A percentile compares a stretch with the other conserved stretches of the same genome.
Conservation (phyloP, 1,284 basidiomycete genomes). For the Austropuccinia psidii region DNA sequence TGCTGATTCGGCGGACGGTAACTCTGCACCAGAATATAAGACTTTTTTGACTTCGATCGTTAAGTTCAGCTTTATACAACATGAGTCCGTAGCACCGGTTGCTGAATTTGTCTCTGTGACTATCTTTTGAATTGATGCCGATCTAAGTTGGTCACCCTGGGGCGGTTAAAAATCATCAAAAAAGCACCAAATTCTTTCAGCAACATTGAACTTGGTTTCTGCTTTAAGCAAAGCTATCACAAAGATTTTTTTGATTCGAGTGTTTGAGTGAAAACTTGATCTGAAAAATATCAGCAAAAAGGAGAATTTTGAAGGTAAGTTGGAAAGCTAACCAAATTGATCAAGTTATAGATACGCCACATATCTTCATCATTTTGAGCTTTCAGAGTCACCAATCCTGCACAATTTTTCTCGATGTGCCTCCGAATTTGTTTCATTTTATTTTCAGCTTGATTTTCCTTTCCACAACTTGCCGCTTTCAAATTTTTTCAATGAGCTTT, state of each 20-base stretch:
- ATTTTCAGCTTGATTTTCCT: too few relatives aligned
- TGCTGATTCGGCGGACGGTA: too few relatives aligned
- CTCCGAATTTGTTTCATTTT: constrained; percentile 22
- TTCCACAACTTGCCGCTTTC: too few relatives aligned
- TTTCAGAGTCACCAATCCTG: constrained; percentile 22
- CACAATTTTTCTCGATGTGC: constrained; percentile 26
- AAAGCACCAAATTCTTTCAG: too few relatives aligned
- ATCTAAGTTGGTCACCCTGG: constrained; percentile 31
- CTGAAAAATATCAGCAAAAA: too few relatives aligned
- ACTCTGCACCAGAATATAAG: constrained; percentile 22
- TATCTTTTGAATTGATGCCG: constrained; percentile 15
- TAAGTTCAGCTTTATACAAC: constrained; percentile 16
- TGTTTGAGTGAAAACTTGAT: too few relatives aligned
- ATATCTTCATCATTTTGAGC: constrained; percentile 31
- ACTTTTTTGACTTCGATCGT: constrained; percentile 35
- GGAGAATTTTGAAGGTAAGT: too few relatives aligned
- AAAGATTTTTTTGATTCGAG: too few relatives aligned
- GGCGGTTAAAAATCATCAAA: too few relatives aligned
- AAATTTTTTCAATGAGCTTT: too few relatives aligned
- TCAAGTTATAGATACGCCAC: constrained; percentile 33
- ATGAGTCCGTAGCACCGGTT: constrained; percentile 27
- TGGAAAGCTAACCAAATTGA: constrained; percentile 25
- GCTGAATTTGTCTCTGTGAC: constrained; percentile 20
- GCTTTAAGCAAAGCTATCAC: too few relatives aligned
- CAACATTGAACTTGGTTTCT: too few relatives aligned